Evolutionary conservation across 768 basidiomycete species (phyloP).

Genomic region (Mycena galopus): DNA sequence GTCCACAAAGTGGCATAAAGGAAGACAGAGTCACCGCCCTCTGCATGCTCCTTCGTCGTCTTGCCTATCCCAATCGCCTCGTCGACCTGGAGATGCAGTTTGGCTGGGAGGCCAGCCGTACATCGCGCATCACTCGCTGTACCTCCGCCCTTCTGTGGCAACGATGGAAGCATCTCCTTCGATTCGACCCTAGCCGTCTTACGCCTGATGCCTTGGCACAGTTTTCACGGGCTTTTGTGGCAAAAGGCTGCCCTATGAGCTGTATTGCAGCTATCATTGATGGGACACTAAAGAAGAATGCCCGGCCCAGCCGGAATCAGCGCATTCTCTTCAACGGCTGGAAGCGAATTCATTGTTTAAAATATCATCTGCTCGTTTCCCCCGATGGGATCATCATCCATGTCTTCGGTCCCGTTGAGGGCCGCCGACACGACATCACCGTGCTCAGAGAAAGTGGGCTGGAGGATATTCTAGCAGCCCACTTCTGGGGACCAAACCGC

Average conservation of each 20-base stretch:
- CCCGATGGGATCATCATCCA: slow-evolving; percentile 35
- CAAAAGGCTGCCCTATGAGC: slow-evolving; percentile 10
- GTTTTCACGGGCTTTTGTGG: not conserved
- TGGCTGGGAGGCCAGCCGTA: not conserved
- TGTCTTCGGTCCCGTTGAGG: slow-evolving; percentile 32
- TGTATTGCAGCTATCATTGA: slow-evolving; percentile 30
- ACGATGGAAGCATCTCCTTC: slow-evolving; percentile 3
- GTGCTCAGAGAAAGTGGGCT: slow-evolving; percentile 31
- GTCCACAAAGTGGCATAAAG: not conserved
- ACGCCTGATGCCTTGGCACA: not conserved
- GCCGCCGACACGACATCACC: slow-evolving; percentile 29
- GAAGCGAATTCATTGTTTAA: slow-evolving; percentile 31
- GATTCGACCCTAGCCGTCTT: not conserved
- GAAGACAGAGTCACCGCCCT: slow-evolving; percentile 3
- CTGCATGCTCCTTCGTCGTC: slow-evolving; percentile 1
- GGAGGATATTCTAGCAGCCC: slow-evolving; percentile 4
- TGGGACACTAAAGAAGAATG: slow-evolving; percentile 31
- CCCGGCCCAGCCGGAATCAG: slow-evolving; percentile 18
- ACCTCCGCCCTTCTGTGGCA: not conserved
- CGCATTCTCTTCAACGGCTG: slow-evolving; percentile 35
- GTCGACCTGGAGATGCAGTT: slow-evolving; percentile 7
- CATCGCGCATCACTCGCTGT: not conserved
- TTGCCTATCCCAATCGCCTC: not conserved
- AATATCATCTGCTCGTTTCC: slow-evolving; percentile 26
- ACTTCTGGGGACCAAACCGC: not conserved